A percentile compares a stretch with the other conserved stretches of the same genome.
Conservation (phyloP, 805 yeast genomes). For the Schwanniomyces yamadae region DNA sequence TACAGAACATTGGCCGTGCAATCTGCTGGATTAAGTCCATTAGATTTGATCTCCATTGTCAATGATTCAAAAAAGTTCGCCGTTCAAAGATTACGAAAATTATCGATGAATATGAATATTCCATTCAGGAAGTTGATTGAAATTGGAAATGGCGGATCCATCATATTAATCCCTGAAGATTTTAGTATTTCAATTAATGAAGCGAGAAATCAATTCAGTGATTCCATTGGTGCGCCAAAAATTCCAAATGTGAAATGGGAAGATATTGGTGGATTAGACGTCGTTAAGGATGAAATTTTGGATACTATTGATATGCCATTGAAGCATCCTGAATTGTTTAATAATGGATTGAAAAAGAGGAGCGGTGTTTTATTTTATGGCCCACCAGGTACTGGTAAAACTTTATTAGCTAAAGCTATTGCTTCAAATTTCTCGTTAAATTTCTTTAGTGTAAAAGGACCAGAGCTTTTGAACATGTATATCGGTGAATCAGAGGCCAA, state of each 20-base stretch:
- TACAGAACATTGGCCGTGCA: slow-evolving; percentile 65
- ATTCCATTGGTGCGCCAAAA: slow-evolving; percentile 94
- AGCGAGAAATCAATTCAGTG: slow-evolving; percentile 86
- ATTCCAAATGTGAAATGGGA: slow-evolving; percentile 96
- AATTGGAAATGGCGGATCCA: slow-evolving; percentile 54
- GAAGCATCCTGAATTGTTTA: slow-evolving; percentile 86
- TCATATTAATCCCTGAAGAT: slow-evolving; percentile 56
- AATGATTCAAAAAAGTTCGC: slow-evolving; percentile 62
- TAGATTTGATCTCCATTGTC: slow-evolving; percentile 73
- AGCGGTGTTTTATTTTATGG: slow-evolving; percentile 95
- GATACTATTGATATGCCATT: slow-evolving; percentile 97
- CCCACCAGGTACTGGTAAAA: slow-evolving; percentile 98
- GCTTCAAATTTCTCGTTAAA: slow-evolving; percentile 93
- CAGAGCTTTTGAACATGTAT: slow-evolving; percentile 94
- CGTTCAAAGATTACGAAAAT: slow-evolving; percentile 43
- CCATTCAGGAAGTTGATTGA: slow-evolving; percentile 31
- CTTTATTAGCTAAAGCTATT: slow-evolving; percentile 92
- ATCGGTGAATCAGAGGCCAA: slow-evolving; percentile 98
- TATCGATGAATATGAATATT: slow-evolving; percentile 21
- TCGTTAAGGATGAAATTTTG: slow-evolving; percentile 86
- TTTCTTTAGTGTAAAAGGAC: slow-evolving; percentile 96
- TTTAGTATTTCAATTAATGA: slow-evolving; percentile 69
- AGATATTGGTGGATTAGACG: slow-evolving; percentile 92
- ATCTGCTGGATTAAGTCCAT: slow-evolving; percentile 89
- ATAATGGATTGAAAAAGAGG: slow-evolving; percentile 86